Evolutionary conservation across 805 yeast species (phyloP).

Genomic region (Starmerella riodocensis): DNA sequence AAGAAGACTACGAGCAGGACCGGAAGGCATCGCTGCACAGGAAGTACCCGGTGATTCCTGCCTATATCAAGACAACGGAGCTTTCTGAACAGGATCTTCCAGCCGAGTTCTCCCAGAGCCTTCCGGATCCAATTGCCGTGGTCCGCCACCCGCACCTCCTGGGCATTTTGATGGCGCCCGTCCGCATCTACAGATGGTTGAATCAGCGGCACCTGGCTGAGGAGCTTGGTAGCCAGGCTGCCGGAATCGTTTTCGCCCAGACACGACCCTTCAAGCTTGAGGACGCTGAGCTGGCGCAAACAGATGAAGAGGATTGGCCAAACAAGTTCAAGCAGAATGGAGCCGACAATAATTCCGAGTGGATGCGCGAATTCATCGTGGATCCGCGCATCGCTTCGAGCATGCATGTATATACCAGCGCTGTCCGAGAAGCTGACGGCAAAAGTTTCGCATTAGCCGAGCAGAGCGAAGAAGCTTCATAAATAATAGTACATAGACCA

Average conservation of each 20-base stretch:
- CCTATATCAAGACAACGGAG: slow-evolving; percentile 32
- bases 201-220: slow-evolving; percentile 60
- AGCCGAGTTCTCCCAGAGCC: slow-evolving; percentile 33
- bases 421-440: no score
- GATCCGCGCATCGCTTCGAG: slow-evolving; percentile 53
- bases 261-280: slow-evolving; percentile 38
- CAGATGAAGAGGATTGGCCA: slow-evolving; percentile 84
- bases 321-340: slow-evolving; percentile 66
- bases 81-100: slow-evolving; percentile 47
- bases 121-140: slow-evolving; percentile 52
- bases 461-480: no score
- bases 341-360: slow-evolving; percentile 61
- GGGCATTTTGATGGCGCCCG: slow-evolving; percentile 69
- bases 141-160: slow-evolving; percentile 62
- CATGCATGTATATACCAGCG: slow-evolving; percentile 27
- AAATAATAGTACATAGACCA: no score
- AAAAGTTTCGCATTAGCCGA: no score
- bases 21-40: slow-evolving; percentile 12
- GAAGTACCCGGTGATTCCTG: slow-evolving; percentile 17
- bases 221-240: slow-evolving; percentile 42
- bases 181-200: slow-evolving; percentile 65
- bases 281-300: slow-evolving; percentile 35
- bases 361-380: slow-evolving; percentile 63
- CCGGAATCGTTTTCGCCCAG: slow-evolving; percentile 40
- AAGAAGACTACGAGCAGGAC: slow-evolving; percentile 13